Base-by-base conservation (phyloP, 108 stramenopile species). In the Nitzschia inconspicua region DNA sequence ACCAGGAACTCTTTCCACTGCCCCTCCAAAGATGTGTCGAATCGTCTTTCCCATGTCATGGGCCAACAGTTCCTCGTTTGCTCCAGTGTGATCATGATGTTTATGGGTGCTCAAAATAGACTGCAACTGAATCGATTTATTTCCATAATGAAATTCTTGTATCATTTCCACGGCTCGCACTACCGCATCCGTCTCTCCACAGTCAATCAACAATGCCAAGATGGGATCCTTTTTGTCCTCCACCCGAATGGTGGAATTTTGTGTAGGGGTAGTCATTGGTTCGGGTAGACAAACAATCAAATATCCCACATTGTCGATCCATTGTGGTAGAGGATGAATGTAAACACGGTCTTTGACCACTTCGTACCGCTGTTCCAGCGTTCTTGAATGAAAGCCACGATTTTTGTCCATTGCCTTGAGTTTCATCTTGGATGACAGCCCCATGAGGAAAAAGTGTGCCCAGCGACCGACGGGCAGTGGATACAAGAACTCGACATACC, bases 71-170 rank as follows among this genome's bases (percentile, higher is more conserved):
- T 47, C 39, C 3, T 48, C 48, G 49, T 86, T 77, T 7, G 85
- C 91, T 3, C 82, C 86, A 8, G 87, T 88, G 57, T 92, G 91
- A 60, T 92, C 91, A 49, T 88, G 87, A 62, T 92, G 91, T 35
- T 83, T 86, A 69, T 92, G 91, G 1, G 91, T 92, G 39, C 82
- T 73, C 22, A 88, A 51, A 49, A 88, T 76, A 19, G 83, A 65
- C 43, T 83, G 72, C 1, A 92, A 14, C 30, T 85, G 78, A 13
- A 92, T 81, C 23, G 59, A 62, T 49, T 43, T 30, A 32, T 73
- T 65, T 3, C 63, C 22, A 37, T 76, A 68, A 49, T 88, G 86
- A 8, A 48, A 54, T 43, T 79, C 58, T 44, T 78, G 72, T 34
- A 91, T 84, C 39, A 72, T 13, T 35, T 79, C 70, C 8, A 91